A percentile compares a stretch with the other conserved stretches of the same genome.
phyloP scores from a whole-genome alignment of 371 early-diverging fungal genomes.

The Encephalitozoon hellem region DNA sequence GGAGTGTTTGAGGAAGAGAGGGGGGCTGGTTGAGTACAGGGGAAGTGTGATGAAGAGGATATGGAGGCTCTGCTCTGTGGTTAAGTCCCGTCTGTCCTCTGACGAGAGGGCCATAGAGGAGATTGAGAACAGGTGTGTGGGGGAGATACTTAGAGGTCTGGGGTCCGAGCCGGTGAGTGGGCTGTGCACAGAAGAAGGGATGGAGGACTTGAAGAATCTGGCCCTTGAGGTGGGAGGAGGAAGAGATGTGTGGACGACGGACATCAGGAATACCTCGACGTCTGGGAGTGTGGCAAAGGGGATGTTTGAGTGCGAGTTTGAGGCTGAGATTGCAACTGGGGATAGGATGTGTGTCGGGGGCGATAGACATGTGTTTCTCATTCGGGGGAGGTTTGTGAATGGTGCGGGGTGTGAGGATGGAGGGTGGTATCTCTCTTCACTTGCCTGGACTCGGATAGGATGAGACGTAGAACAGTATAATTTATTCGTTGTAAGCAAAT shows the following conservation, averaged over 20 bases:
- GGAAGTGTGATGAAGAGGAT: neutral
- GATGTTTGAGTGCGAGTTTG: neutral
- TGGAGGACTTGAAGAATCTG: neutral
- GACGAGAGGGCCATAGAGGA: neutral
- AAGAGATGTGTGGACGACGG: neutral
- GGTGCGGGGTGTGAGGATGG: no score
- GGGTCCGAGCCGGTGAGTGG: neutral
- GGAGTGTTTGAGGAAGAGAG: no score
- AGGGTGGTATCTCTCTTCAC: neutral
- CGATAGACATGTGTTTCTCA: neutral
- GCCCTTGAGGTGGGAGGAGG: neutral
- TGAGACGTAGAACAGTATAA: neutral
- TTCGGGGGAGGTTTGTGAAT: neutral
- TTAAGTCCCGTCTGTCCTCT: neutral
- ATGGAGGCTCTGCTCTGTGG: neutral
- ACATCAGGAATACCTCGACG: neutral
- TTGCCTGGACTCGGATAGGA: neutral
- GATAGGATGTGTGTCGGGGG: no score
- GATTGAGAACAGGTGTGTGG: neutral
- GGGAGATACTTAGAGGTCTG: neutral
- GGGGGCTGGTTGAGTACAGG: neutral
- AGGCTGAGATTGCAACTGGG: neutral
- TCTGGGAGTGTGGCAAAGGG: neutral
- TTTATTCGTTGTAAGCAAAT: constrained; percentile 46
- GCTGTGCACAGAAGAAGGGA: neutral